phyloP scores from a whole-genome alignment of 495 filamentous ascomycete species.

The Aspergillus asperescens region DNA sequence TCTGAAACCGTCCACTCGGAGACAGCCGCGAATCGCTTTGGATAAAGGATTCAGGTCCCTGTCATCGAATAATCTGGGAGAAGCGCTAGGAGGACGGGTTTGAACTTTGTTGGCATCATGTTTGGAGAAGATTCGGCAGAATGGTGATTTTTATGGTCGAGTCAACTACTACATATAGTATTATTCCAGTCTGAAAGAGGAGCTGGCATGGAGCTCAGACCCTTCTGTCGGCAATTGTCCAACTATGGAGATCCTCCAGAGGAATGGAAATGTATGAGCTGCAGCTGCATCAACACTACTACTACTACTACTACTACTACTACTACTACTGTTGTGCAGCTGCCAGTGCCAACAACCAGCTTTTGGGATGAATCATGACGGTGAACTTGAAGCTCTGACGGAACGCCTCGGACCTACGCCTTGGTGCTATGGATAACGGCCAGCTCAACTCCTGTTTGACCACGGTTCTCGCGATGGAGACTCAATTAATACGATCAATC shows the following conservation, averaged over 20 bases:
- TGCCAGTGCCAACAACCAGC: background rate
- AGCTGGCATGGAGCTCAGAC: background rate
- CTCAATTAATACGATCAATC: slow-evolving; percentile 1
- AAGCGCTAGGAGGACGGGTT: background rate
- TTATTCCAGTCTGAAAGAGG: background rate
- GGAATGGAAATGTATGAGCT: background rate
- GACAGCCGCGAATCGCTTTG: background rate
- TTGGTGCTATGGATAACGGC: slow-evolving; percentile 7
- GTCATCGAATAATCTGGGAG: background rate
- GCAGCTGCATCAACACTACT: slow-evolving; percentile 3
- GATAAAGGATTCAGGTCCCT: background rate
- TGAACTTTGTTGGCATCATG: slow-evolving; percentile 1
- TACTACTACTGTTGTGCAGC: too few species aligned
- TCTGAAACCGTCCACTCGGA: slow-evolving; percentile 9
- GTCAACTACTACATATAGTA: too few species aligned
- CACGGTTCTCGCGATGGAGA: background rate
- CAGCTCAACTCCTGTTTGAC: background rate
- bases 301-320: too few species aligned
- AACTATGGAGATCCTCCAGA: background rate
- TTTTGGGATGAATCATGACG: background rate
- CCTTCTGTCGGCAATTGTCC: background rate
- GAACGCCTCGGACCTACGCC: slow-evolving; percentile 14
- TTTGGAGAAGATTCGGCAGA: background rate
- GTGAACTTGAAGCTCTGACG: slow-evolving; percentile 4
- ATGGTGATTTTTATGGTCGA: background rate